Conservation (phyloP, 108 stramenopile genomes). For the Conticribra weissflogii region DNA sequence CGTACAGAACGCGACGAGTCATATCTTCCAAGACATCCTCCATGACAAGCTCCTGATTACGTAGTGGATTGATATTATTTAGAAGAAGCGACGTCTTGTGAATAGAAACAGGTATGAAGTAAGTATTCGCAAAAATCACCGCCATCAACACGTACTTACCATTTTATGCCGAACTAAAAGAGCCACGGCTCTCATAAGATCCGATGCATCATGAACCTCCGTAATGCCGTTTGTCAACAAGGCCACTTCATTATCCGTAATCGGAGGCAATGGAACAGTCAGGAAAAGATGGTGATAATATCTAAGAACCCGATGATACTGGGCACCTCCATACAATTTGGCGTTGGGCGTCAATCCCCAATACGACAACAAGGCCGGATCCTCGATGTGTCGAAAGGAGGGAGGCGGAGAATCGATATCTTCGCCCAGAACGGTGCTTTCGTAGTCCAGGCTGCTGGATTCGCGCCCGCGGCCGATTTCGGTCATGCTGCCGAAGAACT, state of each 20-base stretch:
- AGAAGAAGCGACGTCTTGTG: no score
- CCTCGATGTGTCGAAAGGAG: constrained; percentile 31
- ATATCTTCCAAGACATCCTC: constrained; percentile 32
- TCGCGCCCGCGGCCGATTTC: not conserved
- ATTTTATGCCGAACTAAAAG: constrained; percentile 27
- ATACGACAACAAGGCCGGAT: constrained; percentile 20
- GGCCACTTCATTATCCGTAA: constrained; percentile 31
- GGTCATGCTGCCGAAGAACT: not conserved
- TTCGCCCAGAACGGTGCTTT: not conserved
- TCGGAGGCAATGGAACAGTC: constrained; percentile 11
- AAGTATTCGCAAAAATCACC: not conserved
- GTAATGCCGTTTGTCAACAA: constrained; percentile 32
- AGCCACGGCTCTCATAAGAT: constrained; percentile 30
- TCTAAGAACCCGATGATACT: constrained; percentile 30
- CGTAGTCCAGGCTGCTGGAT: not conserved
- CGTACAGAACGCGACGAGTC: constrained; percentile 27
- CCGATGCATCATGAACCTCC: constrained; percentile 30
- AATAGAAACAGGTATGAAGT: no score
- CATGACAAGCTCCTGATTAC: constrained; percentile 17
- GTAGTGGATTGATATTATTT: not conserved
- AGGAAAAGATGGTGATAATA: constrained; percentile 23
- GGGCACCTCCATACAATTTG: constrained; percentile 37
- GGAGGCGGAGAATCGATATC: not conserved
- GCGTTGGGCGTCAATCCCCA: constrained; percentile 27
- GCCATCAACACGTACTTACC: not conserved